Conservation (phyloP, 495 filamentous ascomycete genomes). For the Xylaria flabelliformis region DNA sequence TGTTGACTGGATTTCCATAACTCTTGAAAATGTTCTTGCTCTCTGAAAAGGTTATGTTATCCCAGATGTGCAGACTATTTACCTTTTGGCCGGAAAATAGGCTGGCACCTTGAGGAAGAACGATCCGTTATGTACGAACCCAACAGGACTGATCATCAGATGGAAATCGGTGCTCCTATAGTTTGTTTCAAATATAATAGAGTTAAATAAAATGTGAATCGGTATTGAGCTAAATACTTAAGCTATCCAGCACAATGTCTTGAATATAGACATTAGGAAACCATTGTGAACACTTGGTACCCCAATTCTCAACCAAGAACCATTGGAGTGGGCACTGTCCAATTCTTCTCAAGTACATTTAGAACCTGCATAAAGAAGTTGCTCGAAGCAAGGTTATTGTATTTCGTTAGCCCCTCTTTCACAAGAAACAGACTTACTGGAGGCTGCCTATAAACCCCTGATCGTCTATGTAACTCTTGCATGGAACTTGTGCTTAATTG, state of each 20-base stretch:
- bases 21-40: background rate
- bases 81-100: background rate
- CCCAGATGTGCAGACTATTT: background rate
- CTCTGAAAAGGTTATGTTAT: background rate
- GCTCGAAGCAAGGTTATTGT: conserved; percentile 34
- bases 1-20: background rate
- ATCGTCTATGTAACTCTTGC: background rate
- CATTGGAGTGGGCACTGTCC: conserved; percentile 43
- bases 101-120: conserved; percentile 31
- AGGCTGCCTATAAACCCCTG: background rate
- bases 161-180: conserved; percentile 47
- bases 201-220: conserved; percentile 41
- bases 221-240: conserved; percentile 39
- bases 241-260: conserved; percentile 35
- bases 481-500: too few relatives aligned
- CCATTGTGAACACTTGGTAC: conserved; percentile 49
- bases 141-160: conserved; percentile 41
- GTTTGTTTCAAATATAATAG: conserved; percentile 30
- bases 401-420: background rate
- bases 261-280: conserved; percentile 31
- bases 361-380: conserved; percentile 53
- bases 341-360: conserved; percentile 45
- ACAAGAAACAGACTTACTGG: background rate
- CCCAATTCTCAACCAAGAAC: conserved; percentile 50
- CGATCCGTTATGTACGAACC: conserved; percentile 39